Base-by-base conservation (phyloP, 176 grass and related monocot genomes). In the Melocanna baccifera region DNA sequence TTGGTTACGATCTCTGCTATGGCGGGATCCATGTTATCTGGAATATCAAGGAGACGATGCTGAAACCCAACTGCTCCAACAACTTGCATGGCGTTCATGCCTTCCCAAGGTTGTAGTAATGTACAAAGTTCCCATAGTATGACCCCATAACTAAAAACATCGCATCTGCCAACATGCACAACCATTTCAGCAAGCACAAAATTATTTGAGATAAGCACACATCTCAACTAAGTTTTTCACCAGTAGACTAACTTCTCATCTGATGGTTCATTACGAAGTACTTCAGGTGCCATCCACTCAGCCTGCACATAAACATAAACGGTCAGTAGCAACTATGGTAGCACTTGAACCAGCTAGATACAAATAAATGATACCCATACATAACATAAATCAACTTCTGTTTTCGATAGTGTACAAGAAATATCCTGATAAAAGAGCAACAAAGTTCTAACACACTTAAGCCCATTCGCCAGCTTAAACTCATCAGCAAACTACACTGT, bases 201-300 rank as follows among this genome's bases (percentile, higher is more conserved):
- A 52, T 55, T 41, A 84, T 69, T 73, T 41, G 5, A 22, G 56
- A 47, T 42, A 51, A 12, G 12, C 12, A 36, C 50, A 69, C 41
- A 43, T 51, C 45, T 56, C 20, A 86, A 71, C 69, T 62, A 28
- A 63, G 34, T 52, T 48, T 86, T 86, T 19, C 66, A 62, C 15
- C 13, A 82, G 64, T 37, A 82, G 20, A 83, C 90, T 90, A 86
- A 99, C 97, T 99, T 99, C 76, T 99, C 97, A 51, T 99, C 79
- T 62, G 97, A 99, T 71, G 88, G 97, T 86, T 99, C 97, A 30
- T 99, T 99, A 25, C 90, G 88, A 73, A 99, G 93, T 68, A 99
- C 89, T 89, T 99, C 97, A 51, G 97, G 97, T 84, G 97, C 97
- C 97, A 99, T 99, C 97, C 97, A 99, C 75, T 99, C 97, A 8